phyloP scores from a whole-genome alignment of 192 early-diverging fungal species.

The Backusella westeae region DNA sequence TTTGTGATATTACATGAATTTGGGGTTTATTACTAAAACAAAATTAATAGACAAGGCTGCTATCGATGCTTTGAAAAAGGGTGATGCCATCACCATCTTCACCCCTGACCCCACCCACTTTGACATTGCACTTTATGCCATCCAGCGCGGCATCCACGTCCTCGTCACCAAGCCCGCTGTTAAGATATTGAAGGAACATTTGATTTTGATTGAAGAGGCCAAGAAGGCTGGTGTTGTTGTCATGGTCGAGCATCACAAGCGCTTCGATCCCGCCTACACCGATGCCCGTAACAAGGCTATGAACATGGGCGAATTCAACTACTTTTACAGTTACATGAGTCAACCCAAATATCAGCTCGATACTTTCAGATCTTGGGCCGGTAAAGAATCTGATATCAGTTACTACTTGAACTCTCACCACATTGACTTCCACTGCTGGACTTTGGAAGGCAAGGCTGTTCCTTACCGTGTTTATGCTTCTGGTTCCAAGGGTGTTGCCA shows the following conservation, averaged over 20 bases:
- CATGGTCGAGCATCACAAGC: conserved; percentile 44
- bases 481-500: conserved; percentile 41
- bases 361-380: conserved; percentile 42
- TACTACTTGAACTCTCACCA: conserved; percentile 47
- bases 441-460: conserved; percentile 26
- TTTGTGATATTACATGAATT: background rate
- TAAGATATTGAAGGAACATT: conserved; percentile 37
- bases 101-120: conserved; percentile 49
- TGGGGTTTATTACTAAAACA: too few relatives aligned
- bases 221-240: conserved; percentile 36
- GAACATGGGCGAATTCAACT: conserved; percentile 40
- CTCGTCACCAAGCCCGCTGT: conserved; percentile 46
- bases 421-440: conserved; percentile 44
- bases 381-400: conserved; percentile 41
- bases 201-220: conserved; percentile 30
- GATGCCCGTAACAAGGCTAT: conserved; percentile 36
- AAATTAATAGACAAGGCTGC: conserved; percentile 33
- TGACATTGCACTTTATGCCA: conserved; percentile 40
- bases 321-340: conserved; percentile 42
- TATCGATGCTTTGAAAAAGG: conserved; percentile 36
- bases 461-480: conserved; percentile 36
- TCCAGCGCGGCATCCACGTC: conserved; percentile 38
- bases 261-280: conserved; percentile 47
- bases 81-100: conserved; percentile 45
- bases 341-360: conserved; percentile 43